Conservation (phyloP, 2,329 filamentous ascomycete genomes). For the Knoxdaviesia proteae region DNA sequence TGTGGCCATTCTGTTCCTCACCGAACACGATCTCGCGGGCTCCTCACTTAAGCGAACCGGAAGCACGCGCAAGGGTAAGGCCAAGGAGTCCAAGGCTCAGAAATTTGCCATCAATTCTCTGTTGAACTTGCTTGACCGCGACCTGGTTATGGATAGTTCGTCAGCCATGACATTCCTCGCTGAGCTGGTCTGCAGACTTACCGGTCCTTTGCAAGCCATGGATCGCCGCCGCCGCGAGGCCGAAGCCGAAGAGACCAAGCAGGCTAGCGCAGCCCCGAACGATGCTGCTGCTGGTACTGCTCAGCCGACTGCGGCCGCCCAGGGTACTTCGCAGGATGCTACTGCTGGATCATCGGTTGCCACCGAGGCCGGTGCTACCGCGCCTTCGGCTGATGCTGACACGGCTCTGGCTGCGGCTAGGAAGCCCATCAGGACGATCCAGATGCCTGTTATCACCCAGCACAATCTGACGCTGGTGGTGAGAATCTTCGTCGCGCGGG, state of each 20-base stretch:
- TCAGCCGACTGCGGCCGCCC: slow-evolving; percentile 2
- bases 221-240: slow-evolving; percentile 67
- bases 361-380: slow-evolving; percentile 9
- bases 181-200: slow-evolving; percentile 70
- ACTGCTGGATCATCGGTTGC: slow-evolving; percentile 2
- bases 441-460: slow-evolving; percentile 69
- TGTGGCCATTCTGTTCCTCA: slow-evolving; percentile 79
- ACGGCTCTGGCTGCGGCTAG: slow-evolving; percentile 12
- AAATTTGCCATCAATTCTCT: slow-evolving; percentile 88
- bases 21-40: slow-evolving; percentile 64
- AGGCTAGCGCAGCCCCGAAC: slow-evolving; percentile 1
- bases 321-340: not conserved
- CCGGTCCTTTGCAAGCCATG: slow-evolving; percentile 60
- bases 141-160: slow-evolving; percentile 92
- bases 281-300: slow-evolving; percentile 7
- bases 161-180: slow-evolving; percentile 88
- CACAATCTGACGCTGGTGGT: slow-evolving; percentile 86
- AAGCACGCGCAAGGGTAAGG: slow-evolving; percentile 57
- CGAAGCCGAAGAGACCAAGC: slow-evolving; percentile 27
- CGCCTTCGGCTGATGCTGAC: slow-evolving; percentile 9
- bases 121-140: slow-evolving; percentile 72
- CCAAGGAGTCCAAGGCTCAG: slow-evolving; percentile 61
- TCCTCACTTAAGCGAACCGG: slow-evolving; percentile 56
- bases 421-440: slow-evolving; percentile 38
- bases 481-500: slow-evolving; percentile 84